Conservation (phyloP, 2,329 filamentous ascomycete genomes). For the Fusarium sp. region DNA sequence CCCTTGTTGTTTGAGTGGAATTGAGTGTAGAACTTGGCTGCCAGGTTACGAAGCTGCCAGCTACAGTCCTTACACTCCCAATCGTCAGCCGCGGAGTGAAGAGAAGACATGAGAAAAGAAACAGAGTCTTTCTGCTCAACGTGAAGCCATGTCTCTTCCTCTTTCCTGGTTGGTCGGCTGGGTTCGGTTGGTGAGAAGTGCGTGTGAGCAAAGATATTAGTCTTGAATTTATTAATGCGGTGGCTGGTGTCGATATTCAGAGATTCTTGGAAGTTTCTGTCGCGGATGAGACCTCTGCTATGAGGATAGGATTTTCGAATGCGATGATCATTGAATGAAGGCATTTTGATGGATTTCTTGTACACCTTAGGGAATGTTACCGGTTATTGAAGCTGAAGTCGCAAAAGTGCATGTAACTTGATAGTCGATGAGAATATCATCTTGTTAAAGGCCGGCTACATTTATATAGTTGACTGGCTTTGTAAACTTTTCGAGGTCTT, state of each 20-base stretch:
- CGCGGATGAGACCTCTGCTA: neutral
- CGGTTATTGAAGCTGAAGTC: neutral
- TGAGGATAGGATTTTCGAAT: neutral
- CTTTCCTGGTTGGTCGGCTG: neutral
- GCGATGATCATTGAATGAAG: neutral
- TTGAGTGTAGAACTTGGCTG: neutral
- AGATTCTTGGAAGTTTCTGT: neutral
- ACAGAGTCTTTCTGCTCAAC: neutral
- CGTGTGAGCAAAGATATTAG: neutral
- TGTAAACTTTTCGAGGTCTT: neutral
- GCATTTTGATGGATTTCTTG: neutral
- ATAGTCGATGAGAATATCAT: neutral
- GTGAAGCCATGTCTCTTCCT: neutral
- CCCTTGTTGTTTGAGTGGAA: neutral
- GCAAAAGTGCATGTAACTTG: neutral
- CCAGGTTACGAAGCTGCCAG: slow-evolving; percentile 4
- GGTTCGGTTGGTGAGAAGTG: neutral
- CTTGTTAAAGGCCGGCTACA: neutral
- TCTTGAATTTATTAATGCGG: neutral
- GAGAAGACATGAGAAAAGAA: neutral
- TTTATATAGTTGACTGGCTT: neutral
- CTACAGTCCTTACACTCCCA: slow-evolving; percentile 16
- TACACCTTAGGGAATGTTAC: neutral
- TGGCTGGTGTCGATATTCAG: neutral
- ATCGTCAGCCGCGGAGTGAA: slow-evolving; percentile 1